Conservation (phyloP, 2,329 filamentous ascomycete species). For the Aspergillus thermomutatus region DNA sequence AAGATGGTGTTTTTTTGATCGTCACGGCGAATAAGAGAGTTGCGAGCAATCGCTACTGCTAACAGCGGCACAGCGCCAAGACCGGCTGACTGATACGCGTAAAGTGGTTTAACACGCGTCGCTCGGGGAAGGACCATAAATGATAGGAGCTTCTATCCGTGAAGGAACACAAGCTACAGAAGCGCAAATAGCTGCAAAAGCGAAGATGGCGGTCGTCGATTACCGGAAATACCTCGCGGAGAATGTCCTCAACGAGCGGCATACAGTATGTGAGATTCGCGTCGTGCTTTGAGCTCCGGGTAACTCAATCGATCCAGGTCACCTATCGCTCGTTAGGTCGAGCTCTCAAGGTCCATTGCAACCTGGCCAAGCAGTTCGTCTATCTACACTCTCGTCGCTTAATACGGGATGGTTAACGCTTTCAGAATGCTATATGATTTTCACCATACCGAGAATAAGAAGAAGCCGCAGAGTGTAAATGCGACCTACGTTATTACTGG, state of each 20-base stretch:
- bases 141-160: neutral
- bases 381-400: neutral
- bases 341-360: constrained; percentile 77
- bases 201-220: constrained; percentile 44
- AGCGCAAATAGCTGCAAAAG: neutral
- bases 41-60: constrained; percentile 3
- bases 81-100: constrained; percentile 42
- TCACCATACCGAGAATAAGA: constrained; percentile 71
- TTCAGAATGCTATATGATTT: constrained; percentile 83
- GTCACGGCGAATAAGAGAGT: constrained; percentile 1
- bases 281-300: neutral
- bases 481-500: constrained; percentile 91
- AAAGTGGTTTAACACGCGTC: constrained; percentile 39
- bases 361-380: constrained; percentile 80
- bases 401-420: constrained; percentile 15
- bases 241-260: constrained; percentile 71
- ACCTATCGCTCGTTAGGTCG: constrained; percentile 84
- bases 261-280: constrained; percentile 54
- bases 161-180: neutral
- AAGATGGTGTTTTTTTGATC: neutral
- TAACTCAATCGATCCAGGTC: constrained; percentile 52
- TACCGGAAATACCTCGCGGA: constrained; percentile 71
- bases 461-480: constrained; percentile 70
- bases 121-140: neutral
- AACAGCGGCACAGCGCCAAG: constrained; percentile 28